Base-by-base conservation (phyloP, 768 basidiomycete genomes). In the Pulveroboletus sp. region DNA sequence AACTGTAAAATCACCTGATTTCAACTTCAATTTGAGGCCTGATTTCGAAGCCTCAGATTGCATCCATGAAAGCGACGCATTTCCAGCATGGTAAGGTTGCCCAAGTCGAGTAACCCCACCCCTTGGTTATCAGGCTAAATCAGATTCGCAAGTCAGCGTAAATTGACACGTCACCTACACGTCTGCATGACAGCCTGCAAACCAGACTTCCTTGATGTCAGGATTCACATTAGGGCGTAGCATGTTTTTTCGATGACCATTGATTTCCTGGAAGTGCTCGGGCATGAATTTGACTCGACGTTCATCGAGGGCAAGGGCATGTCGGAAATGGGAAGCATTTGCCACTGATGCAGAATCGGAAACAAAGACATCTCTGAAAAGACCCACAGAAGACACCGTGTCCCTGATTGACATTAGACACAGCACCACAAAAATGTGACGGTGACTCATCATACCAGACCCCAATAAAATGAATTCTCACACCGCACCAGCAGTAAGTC, bases 391-490 rank as follows among this genome's bases (percentile, higher is more conserved):
- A 11, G 40, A 40, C 12, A 40, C 40, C 4, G 40, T 40, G 20
- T 40, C 40, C 40, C 40, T 40, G 25, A 10, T 6, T 4, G 27
- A 40, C 3, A n/a, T 40, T 17, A 17, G n/a, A 14, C 14, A 9
- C n/a, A n/a, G n/a, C 6, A 11, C 5, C n/a, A n/a, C n/a, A 10
- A 10, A 20, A 29, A n/a, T 24, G 20, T n/a, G n/a, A n/a, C n/a
- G n/a, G n/a, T n/a, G 23, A 34, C 10, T 12, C 19, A 14, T 3
- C 36, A 10, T 49, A 69, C 67, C 67, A 68, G 12, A 51, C 63
- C 9, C 67, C 67, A 2, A 67, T 39, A 37, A 67, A 69, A 45
- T 69, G 65, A 1, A 67, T 51, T 13, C 49, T 29, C 25, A 64
- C 59, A 32, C 53, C 23, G 5, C 21, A 2, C 21, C 59, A 34